A percentile compares a stretch with the other conserved stretches of the same genome.
Conservation (phyloP, 2,329 filamentous ascomycete genomes). For the Cadophora sp. region DNA sequence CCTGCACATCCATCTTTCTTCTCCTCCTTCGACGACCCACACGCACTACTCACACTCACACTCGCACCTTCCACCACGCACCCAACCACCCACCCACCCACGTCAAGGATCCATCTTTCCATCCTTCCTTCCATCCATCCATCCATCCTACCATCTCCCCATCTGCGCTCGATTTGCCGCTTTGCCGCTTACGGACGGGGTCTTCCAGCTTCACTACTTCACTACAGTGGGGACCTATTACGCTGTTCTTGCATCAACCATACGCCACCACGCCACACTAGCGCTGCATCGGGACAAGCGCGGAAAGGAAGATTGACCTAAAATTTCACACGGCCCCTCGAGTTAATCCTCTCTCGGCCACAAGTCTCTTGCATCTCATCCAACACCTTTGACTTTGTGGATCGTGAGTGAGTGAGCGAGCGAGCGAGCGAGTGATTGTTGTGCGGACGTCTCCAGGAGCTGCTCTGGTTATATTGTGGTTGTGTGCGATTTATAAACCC, state of each 20-base stretch:
- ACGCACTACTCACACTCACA: background rate
- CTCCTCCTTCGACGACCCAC: background rate
- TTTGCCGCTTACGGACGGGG: constrained; percentile 23
- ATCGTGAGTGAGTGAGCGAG: background rate
- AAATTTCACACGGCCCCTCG: constrained; percentile 28
- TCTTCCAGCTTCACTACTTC: background rate
- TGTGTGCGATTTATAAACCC: constrained; percentile 2
- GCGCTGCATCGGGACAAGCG: constrained; percentile 27
- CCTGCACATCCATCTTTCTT: background rate
- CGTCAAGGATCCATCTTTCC: background rate
- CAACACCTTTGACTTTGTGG: constrained; percentile 26
- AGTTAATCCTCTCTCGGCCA: constrained; percentile 37
- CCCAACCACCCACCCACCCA: background rate
- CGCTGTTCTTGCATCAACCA: constrained; percentile 35
- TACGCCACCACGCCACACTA: constrained; percentile 29
- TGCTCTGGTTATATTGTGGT: no score
- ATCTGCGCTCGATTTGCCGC: constrained; percentile 20
- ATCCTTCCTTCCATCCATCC: background rate
- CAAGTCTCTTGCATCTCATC: constrained; percentile 25
- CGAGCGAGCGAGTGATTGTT: no score
- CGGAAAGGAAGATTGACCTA: constrained; percentile 23
- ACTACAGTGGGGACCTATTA: constrained; percentile 24
- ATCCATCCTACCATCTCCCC: background rate
- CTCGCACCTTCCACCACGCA: background rate
- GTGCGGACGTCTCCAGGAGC: background rate